phyloP scores from a whole-genome alignment of 768 basidiomycete species.

The Dioszegia hungarica region DNA sequence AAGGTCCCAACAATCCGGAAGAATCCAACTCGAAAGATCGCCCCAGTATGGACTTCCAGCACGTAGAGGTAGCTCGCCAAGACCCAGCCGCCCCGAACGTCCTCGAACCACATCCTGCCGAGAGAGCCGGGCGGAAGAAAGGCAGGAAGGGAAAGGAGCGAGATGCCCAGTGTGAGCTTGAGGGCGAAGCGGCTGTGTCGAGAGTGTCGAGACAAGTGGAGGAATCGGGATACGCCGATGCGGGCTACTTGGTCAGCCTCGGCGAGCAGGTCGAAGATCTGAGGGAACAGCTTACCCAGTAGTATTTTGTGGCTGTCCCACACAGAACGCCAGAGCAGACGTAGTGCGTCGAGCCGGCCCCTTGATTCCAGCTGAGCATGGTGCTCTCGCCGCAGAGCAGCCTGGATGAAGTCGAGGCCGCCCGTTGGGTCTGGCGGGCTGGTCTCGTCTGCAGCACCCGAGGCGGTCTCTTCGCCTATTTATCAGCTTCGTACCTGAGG shows the following conservation, averaged over 20 bases:
- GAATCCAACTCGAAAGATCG: slow-evolving; percentile 44
- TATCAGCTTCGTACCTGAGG: background rate
- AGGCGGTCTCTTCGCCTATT: too few relatives aligned
- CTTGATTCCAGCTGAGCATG: background rate
- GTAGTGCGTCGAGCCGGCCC: background rate
- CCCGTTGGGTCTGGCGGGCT: background rate
- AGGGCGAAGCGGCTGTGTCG: slow-evolving; percentile 38
- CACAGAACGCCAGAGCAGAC: slow-evolving; percentile 18
- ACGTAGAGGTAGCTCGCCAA: slow-evolving; percentile 47
- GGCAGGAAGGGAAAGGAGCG: slow-evolving; percentile 44
- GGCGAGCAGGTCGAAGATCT: too few relatives aligned
- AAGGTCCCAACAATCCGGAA: slow-evolving; percentile 45
- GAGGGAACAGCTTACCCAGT: slow-evolving; percentile 11
- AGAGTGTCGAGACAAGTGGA: slow-evolving; percentile 33
- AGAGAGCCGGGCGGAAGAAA: slow-evolving; percentile 29
- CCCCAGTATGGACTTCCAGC: slow-evolving; percentile 46
- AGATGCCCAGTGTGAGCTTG: slow-evolving; percentile 41
- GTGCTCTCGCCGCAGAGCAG: background rate
- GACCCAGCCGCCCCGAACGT: slow-evolving; percentile 42
- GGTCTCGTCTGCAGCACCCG: background rate
- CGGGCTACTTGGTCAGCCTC: slow-evolving; percentile 17
- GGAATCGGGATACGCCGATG: slow-evolving; percentile 26
- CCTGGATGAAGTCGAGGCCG: slow-evolving; percentile 7
- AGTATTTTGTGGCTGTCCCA: slow-evolving; percentile 27
- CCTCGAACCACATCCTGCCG: slow-evolving; percentile 38